Percentiles rank a stretch among this genome's conserved stretches.
Evolutionary conservation across 1,284 basidiomycete genomes (phyloP).

Genomic region (Sporisorium scitamineum): DNA sequence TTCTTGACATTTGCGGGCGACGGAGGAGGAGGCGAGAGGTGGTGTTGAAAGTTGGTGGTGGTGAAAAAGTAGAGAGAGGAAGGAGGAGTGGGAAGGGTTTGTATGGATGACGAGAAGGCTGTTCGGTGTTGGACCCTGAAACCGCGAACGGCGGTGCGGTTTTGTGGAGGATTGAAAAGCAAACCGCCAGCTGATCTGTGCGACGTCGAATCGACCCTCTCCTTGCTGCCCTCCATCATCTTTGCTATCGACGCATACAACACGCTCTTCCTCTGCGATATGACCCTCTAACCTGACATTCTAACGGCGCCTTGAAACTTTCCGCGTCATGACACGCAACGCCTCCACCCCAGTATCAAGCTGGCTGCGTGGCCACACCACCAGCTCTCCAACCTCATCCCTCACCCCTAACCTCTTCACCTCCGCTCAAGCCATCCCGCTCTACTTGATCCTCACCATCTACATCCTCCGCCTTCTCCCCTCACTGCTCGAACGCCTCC

Average conservation of each 20-base stretch:
- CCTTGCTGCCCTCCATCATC: neutral
- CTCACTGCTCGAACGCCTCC: constrained; percentile 18
- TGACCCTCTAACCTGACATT: neutral
- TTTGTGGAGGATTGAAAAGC: neutral
- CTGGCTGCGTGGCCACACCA: neutral
- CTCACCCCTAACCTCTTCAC: neutral
- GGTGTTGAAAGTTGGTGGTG: neutral
- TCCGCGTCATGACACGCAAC: neutral
- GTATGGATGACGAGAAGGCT: too few species aligned
- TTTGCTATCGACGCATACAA: neutral
- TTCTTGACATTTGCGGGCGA: constrained; percentile 32
- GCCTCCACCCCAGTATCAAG: neutral
- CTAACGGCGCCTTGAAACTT: neutral
- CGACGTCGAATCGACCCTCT: neutral
- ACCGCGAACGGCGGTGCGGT: neutral
- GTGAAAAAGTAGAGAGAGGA: neutral
- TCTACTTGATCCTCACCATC: constrained; percentile 21
- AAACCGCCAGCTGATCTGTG: neutral
- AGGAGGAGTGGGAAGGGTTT: neutral
- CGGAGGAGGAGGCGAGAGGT: neutral
- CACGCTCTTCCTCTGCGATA: neutral
- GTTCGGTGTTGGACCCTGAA: neutral
- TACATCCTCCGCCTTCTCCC: constrained; percentile 8
- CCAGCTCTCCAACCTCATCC: neutral
- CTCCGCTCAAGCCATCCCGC: constrained; percentile 7